Conservation (phyloP, 2,329 filamentous ascomycete species). For the Hymenoscyphus infarciens region DNA sequence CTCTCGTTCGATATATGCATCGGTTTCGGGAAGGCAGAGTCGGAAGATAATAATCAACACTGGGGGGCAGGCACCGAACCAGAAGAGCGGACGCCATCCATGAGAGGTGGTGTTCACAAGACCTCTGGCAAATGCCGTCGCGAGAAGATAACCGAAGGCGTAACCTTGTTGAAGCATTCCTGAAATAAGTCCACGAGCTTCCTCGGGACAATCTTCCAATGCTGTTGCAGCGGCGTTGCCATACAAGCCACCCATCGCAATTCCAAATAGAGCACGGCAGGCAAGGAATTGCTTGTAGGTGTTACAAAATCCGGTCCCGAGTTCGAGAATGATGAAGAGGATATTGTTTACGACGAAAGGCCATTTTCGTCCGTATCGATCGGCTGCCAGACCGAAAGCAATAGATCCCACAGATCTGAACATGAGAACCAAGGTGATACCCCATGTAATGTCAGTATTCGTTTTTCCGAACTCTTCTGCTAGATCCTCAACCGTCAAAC, state of each 20-base stretch:
- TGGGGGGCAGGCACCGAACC: constrained; percentile 82
- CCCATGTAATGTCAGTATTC: constrained; percentile 68
- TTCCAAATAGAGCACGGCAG: constrained; percentile 70
- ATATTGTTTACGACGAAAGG: constrained; percentile 74
- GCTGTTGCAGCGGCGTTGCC: constrained; percentile 78
- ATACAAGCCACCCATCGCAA: constrained; percentile 79
- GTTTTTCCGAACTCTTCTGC: constrained; percentile 54
- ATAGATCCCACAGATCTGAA: constrained; percentile 65
- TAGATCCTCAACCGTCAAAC: constrained; percentile 72
- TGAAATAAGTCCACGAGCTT: constrained; percentile 70
- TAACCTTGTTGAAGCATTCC: constrained; percentile 82
- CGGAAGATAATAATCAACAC: constrained; percentile 78
- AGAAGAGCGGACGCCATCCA: constrained; percentile 81
- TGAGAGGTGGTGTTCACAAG: constrained; percentile 74
- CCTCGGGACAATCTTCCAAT: constrained; percentile 53
- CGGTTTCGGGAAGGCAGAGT: constrained; percentile 73
- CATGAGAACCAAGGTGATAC: constrained; percentile 72
- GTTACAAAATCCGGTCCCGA: constrained; percentile 68
- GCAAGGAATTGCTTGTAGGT: constrained; percentile 68
- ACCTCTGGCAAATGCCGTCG: constrained; percentile 63
- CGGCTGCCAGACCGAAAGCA: constrained; percentile 71
- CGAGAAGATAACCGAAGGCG: constrained; percentile 74
- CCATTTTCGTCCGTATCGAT: constrained; percentile 79
- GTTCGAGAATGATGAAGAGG: constrained; percentile 67
- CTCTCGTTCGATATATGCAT: constrained; percentile 65